Percentiles rank a stretch among this genome's conserved stretches.
Conservation (phyloP, 192 early-diverging fungal species). For the Backusella tarrabulga region DNA sequence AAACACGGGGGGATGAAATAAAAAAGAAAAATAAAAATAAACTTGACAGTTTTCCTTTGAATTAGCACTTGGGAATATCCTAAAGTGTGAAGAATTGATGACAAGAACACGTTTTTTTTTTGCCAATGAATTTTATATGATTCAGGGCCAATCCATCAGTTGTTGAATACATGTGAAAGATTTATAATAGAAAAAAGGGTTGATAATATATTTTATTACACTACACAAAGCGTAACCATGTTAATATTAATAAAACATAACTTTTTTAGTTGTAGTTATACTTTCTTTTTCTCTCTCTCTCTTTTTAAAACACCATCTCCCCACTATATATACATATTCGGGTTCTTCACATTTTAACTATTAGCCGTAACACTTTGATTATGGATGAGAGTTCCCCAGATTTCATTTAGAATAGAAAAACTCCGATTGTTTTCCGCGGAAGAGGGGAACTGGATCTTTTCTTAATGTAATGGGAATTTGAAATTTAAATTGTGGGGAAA, state of each 20-base stretch:
- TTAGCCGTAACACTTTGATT: neutral
- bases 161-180: neutral
- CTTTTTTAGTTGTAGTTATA: neutral
- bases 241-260: neutral
- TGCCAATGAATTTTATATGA: neutral
- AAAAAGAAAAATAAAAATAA: neutral
- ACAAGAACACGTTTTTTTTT: neutral
- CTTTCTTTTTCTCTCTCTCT: neutral
- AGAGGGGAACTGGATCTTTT: conserved; percentile 1
- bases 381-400: neutral
- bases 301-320: neutral
- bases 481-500: conserved; percentile 18
- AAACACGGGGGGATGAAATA: neutral
- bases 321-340: neutral
- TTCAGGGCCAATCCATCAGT: neutral
- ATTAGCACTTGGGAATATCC: neutral
- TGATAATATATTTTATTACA: neutral
- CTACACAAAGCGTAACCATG: neutral
- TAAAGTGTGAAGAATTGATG: no score
- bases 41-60: neutral
- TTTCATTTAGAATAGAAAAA: neutral
- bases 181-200: neutral
- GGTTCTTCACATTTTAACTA: neutral
- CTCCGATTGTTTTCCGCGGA: conserved; percentile 7
- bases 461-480: conserved; percentile 7